A percentile compares a stretch with the other conserved stretches of the same genome.
Conservation (phyloP, 305 asterid species). For the Euphrasia arctica region DNA sequence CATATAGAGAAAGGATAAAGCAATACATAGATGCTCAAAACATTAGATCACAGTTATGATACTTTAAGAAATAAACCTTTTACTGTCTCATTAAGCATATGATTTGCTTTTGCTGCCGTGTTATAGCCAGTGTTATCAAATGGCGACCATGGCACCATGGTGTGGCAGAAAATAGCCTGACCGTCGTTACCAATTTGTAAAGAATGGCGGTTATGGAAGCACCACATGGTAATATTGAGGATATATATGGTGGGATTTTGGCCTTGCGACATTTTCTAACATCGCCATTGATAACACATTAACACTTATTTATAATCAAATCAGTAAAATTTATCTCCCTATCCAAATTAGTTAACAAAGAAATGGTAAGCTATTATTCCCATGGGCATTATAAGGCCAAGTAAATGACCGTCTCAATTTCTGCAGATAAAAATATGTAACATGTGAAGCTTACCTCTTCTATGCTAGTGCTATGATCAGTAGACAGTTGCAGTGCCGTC, state of each 20-base stretch:
- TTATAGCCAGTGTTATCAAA: neutral
- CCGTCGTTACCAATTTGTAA: neutral
- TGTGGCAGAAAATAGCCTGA: neutral
- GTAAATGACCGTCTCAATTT: slow-evolving; percentile 6
- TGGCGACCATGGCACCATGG: neutral
- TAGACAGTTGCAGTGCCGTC: slow-evolving; percentile 71
- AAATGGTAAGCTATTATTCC: slow-evolving; percentile 18
- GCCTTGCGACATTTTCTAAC: neutral
- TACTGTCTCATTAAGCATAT: neutral
- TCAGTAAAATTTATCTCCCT: slow-evolving; percentile 4
- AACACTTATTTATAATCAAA: neutral
- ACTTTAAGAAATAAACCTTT: neutral
- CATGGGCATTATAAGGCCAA: slow-evolving; percentile 1
- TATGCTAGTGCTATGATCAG: slow-evolving; percentile 98
- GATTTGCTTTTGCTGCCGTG: neutral
- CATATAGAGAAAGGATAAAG: neutral
- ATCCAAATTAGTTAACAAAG: slow-evolving; percentile 22
- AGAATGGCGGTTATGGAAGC: neutral
- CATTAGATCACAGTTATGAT: neutral
- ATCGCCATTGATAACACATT: neutral
- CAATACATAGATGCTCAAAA: neutral
- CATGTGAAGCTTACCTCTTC: slow-evolving; percentile 58
- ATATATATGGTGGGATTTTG: neutral
- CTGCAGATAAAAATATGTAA: slow-evolving; percentile 12
- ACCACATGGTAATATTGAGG: neutral